Conservation (phyloP, 148 eudicot genomes). For the Gaultheria prostrata region DNA sequence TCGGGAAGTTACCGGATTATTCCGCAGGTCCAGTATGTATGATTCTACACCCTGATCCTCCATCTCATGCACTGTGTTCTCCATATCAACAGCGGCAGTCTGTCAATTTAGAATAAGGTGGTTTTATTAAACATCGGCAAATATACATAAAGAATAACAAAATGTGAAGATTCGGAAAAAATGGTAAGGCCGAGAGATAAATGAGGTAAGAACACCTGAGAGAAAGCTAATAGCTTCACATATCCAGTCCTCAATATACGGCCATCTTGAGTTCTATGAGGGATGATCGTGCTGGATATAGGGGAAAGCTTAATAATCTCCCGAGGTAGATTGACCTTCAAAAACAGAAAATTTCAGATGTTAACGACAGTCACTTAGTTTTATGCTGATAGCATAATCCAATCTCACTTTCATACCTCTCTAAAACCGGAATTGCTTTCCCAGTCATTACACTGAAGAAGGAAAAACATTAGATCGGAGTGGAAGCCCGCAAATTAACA, state of each 20-base stretch:
- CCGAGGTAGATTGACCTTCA: conserved; percentile 78
- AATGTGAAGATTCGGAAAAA: background rate
- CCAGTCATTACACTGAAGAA: conserved; percentile 50
- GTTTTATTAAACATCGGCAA: background rate
- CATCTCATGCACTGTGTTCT: conserved; percentile 67
- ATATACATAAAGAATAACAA: background rate
- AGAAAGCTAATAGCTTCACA: conserved; percentile 70
- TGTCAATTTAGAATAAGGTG: conserved; percentile 23
- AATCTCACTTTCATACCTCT: conserved; percentile 48
- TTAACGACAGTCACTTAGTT: background rate
- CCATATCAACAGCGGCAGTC: conserved; percentile 92
- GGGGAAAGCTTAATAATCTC: conserved; percentile 87
- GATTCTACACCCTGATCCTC: conserved; percentile 89
- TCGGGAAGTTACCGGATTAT: conserved; percentile 67
- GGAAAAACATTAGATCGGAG: conserved; percentile 10
- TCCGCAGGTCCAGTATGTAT: conserved; percentile 81
- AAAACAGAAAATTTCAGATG: background rate
- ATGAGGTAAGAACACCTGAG: conserved; percentile 55
- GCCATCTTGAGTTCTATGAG: conserved; percentile 77
- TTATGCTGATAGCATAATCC: background rate
- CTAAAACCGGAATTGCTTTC: conserved; percentile 37
- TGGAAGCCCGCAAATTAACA: background rate
- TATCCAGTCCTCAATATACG: conserved; percentile 74
- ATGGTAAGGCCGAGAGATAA: background rate
- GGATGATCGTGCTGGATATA: conserved; percentile 76